Evolutionary conservation across 768 basidiomycete species (phyloP).

Genomic region (Serendipita sp.): DNA sequence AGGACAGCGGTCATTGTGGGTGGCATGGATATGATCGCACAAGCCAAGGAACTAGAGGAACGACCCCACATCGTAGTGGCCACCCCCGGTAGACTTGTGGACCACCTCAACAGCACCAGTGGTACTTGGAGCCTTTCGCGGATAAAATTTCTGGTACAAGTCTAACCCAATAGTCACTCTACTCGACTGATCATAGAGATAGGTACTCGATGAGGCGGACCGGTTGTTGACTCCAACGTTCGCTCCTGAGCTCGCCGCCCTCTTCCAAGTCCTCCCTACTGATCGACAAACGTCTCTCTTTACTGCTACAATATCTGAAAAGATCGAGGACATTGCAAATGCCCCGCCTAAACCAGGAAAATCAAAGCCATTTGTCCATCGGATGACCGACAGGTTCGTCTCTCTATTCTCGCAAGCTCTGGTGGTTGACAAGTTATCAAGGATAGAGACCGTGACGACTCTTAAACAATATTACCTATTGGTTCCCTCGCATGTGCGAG

Average conservation of each 20-base stretch:
- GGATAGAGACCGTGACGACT: slow-evolving; percentile 77
- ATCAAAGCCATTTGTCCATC: slow-evolving; percentile 70
- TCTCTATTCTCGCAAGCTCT: not conserved
- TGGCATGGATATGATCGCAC: slow-evolving; percentile 96
- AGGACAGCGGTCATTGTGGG: slow-evolving; percentile 84
- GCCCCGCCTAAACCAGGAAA: slow-evolving; percentile 68
- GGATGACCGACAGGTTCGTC: slow-evolving; percentile 55
- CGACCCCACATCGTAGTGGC: slow-evolving; percentile 90
- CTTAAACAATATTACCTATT: slow-evolving; percentile 82
- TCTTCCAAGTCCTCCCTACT: slow-evolving; percentile 63
- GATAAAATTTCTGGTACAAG: slow-evolving; percentile 64
- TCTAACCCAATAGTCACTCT: not conserved
- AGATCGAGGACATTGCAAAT: slow-evolving; percentile 62
- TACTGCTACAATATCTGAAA: slow-evolving; percentile 82
- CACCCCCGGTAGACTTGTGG: slow-evolving; percentile 88
- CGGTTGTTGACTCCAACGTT: slow-evolving; percentile 80
- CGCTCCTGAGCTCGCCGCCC: slow-evolving; percentile 59
- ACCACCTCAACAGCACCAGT: slow-evolving; percentile 63
- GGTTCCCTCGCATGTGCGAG: slow-evolving; percentile 86
- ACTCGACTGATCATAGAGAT: not conserved
- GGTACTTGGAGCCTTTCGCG: slow-evolving; percentile 73
- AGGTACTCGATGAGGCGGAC: slow-evolving; percentile 97
- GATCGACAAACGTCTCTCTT: slow-evolving; percentile 93
- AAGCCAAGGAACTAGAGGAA: slow-evolving; percentile 70
- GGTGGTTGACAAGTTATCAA: slow-evolving; percentile 19